Percentiles rank a stretch among this genome's conserved stretches.
Evolutionary conservation across 345 rosid genomes (phyloP).

Genomic region (Populus euphratica): DNA sequence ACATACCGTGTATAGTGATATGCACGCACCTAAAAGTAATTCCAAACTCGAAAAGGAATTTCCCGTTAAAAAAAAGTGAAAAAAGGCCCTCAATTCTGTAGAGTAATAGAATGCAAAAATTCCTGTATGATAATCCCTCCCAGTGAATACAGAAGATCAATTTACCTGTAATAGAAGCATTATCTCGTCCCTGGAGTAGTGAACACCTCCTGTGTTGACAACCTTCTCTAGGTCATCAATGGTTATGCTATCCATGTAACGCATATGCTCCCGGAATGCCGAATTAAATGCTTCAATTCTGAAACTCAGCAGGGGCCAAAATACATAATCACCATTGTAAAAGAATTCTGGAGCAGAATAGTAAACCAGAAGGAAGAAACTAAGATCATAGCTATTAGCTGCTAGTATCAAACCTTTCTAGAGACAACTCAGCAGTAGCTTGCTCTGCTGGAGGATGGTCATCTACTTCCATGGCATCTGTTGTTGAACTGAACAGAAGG

Average conservation of each 20-base stretch:
- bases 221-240: constrained; percentile 67
- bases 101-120: background rate
- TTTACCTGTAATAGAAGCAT: constrained; percentile 67
- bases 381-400: background rate
- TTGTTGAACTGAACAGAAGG: constrained; percentile 4
- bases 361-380: background rate
- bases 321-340: background rate
- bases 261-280: constrained; percentile 78
- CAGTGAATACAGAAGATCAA: background rate
- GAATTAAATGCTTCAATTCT: constrained; percentile 73
- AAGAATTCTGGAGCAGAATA: background rate
- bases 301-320: constrained; percentile 17
- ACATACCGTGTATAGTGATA: background rate
- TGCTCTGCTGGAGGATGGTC: constrained; percentile 47
- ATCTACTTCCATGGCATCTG: constrained; percentile 82
- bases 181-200: constrained; percentile 66
- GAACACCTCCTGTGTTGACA: constrained; percentile 49
- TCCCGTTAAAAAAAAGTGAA: background rate
- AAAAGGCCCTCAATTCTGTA: background rate
- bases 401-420: constrained; percentile 49
- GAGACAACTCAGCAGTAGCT: constrained; percentile 40
- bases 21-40: background rate
- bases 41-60: background rate
- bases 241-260: constrained; percentile 61
- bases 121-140: background rate